A percentile compares a stretch with the other conserved stretches of the same genome.
These are phyloP conservation scores for Brassica carinata DNA, from an alignment of 345 rosid genomes.

Conservation along the genomic window DNA sequence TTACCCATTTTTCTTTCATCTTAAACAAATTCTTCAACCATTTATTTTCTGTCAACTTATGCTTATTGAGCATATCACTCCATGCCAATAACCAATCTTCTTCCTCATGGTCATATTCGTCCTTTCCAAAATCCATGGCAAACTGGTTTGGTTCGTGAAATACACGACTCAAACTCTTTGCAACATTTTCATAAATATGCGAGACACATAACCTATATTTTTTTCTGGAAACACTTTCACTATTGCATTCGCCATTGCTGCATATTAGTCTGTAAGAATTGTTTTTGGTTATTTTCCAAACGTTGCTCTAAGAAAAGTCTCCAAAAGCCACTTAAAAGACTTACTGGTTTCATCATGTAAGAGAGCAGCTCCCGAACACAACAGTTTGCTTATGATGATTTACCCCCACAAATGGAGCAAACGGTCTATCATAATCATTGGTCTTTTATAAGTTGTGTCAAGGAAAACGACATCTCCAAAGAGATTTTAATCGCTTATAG, in stretches of 20 bases:
- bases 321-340: neutral
- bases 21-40: too few species aligned
- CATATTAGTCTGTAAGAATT: neutral
- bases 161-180: neutral
- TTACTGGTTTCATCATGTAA: neutral
- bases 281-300: neutral
- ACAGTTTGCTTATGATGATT: too few species aligned
- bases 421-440: too few species aligned
- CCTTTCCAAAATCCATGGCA: neutral
- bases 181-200: neutral
- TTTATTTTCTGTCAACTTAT: too few species aligned
- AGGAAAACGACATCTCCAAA: too few species aligned
- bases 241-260: neutral
- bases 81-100: slow-evolving; percentile 1
- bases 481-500: too few species aligned
- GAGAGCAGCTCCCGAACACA: neutral
- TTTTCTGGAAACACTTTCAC: neutral
- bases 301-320: neutral
- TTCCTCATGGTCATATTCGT: neutral
- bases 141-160: neutral
- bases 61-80: neutral
- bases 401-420: too few species aligned
- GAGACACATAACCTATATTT: neutral
- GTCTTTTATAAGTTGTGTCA: too few species aligned
- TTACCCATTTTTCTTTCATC: too few species aligned